phyloP scores from a whole-genome alignment of 495 filamentous ascomycete genomes.

The Choiromyces venosus region DNA sequence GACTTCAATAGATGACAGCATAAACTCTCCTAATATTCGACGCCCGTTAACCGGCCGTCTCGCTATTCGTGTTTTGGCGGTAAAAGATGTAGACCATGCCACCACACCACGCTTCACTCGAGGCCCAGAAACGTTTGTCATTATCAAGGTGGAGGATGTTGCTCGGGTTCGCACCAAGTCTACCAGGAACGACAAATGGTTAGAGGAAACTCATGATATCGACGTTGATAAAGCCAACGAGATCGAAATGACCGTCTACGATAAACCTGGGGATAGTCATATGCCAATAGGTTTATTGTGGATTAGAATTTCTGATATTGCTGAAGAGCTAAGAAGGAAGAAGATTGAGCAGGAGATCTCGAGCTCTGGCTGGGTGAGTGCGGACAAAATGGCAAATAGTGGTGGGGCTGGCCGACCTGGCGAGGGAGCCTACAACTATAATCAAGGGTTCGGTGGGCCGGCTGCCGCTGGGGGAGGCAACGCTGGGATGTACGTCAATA shows the following conservation, averaged over 20 bases:
- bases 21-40: slow-evolving; percentile 88
- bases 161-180: slow-evolving; percentile 83
- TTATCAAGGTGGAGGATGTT: slow-evolving; percentile 92
- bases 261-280: slow-evolving; percentile 82
- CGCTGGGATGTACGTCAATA: slow-evolving; percentile 29
- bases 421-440: slow-evolving; percentile 44
- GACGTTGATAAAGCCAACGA: slow-evolving; percentile 98
- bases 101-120: slow-evolving; percentile 78
- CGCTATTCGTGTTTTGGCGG: slow-evolving; percentile 74
- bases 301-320: slow-evolving; percentile 94
- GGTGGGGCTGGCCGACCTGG: slow-evolving; percentile 37
- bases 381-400: slow-evolving; percentile 76
- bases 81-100: slow-evolving; percentile 93
- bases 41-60: slow-evolving; percentile 89
- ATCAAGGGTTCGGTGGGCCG: slow-evolving; percentile 41
- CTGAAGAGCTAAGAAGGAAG: slow-evolving; percentile 94
- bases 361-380: slow-evolving; percentile 89
- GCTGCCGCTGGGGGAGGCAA: slow-evolving; percentile 27
- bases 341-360: slow-evolving; percentile 93
- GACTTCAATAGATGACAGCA: slow-evolving; percentile 72
- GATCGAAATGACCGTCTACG: slow-evolving; percentile 94
- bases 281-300: slow-evolving; percentile 92
- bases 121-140: slow-evolving; percentile 88
- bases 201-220: slow-evolving; percentile 80
- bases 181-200: slow-evolving; percentile 82